phyloP scores from a whole-genome alignment of 2,329 filamentous ascomycete species.

The Cordyceps cicadae region DNA sequence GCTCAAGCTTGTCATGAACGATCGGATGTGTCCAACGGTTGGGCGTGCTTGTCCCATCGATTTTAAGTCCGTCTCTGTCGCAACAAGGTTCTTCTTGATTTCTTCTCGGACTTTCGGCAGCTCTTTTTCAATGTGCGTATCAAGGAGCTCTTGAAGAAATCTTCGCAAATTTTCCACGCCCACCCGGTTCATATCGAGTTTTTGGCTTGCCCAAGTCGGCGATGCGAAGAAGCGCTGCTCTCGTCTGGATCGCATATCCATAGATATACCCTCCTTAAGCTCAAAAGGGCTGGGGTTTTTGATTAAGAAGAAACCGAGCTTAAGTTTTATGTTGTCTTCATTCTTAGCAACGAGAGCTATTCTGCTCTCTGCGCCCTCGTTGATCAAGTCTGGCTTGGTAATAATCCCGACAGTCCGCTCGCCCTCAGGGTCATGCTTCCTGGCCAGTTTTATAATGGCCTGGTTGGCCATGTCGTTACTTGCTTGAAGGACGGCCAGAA shows the following conservation, averaged over 20 bases:
- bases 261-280: constrained; percentile 25
- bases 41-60: constrained; percentile 15
- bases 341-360: constrained; percentile 22
- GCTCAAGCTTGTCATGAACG: constrained; percentile 17
- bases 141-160: constrained; percentile 20
- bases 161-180: constrained; percentile 15
- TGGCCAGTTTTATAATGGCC: constrained; percentile 14
- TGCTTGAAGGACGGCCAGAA: constrained; percentile 35
- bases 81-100: constrained; percentile 14
- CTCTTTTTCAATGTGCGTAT: constrained; percentile 22
- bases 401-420: constrained; percentile 34
- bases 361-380: constrained; percentile 15
- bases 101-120: constrained; percentile 21
- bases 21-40: constrained; percentile 15
- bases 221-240: constrained; percentile 35
- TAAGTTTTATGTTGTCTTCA: constrained; percentile 33
- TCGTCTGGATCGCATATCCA: constrained; percentile 24
- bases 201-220: constrained; percentile 24
- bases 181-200: constrained; percentile 16
- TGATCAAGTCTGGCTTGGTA: constrained; percentile 33
- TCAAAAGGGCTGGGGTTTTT: constrained; percentile 29
- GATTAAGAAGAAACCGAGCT: constrained; percentile 26
- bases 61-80: constrained; percentile 10
- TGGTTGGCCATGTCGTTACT: constrained; percentile 24
- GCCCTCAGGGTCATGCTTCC: constrained; percentile 24